Evolutionary conservation across 352 stramenopile genomes (phyloP).

Genomic region (Globisporangium splendens): DNA sequence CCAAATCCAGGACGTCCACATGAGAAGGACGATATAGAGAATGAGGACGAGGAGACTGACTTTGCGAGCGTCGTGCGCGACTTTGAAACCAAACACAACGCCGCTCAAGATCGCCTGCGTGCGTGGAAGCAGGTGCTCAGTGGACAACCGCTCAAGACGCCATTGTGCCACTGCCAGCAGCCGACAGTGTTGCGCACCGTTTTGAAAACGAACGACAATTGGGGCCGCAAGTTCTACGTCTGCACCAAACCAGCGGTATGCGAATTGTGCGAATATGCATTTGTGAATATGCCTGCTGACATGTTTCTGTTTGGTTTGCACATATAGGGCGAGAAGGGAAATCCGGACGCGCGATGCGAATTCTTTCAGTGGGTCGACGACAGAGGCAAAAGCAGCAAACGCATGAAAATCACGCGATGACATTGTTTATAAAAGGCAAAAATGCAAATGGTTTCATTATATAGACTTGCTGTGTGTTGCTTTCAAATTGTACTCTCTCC

Average conservation of each 20-base stretch:
- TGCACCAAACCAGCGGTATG: constrained; percentile 76
- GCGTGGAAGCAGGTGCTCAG: constrained; percentile 73
- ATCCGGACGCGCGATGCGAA: constrained; percentile 76
- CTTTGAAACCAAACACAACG: constrained; percentile 30
- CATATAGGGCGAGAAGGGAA: constrained; percentile 65
- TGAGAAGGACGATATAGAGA: not conserved
- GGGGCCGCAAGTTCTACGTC: constrained; percentile 83
- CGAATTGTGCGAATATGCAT: not conserved
- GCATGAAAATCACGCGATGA: not conserved
- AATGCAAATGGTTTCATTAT: not conserved
- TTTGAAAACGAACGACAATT: constrained; percentile 79
- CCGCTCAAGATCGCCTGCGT: constrained; percentile 22
- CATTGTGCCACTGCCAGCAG: constrained; percentile 61
- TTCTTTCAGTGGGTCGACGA: constrained; percentile 82
- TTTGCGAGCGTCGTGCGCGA: constrained; percentile 11
- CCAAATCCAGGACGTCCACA: not conserved
- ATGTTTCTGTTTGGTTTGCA: not conserved
- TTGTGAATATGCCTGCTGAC: not conserved
- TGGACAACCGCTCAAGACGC: constrained; percentile 51
- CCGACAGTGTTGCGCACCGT: constrained; percentile 74
- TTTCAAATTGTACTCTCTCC: no score
- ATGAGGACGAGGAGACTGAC: constrained; percentile 9
- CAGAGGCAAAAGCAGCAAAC: constrained; percentile 11
- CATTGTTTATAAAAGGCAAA: not conserved
- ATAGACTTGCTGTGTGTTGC: not conserved